Evolutionary conservation across 2,329 filamentous ascomycete species (phyloP), one percentile per base, ranked within the genome.

Genomic region (Exophiala phaeomuriformis): DNA sequence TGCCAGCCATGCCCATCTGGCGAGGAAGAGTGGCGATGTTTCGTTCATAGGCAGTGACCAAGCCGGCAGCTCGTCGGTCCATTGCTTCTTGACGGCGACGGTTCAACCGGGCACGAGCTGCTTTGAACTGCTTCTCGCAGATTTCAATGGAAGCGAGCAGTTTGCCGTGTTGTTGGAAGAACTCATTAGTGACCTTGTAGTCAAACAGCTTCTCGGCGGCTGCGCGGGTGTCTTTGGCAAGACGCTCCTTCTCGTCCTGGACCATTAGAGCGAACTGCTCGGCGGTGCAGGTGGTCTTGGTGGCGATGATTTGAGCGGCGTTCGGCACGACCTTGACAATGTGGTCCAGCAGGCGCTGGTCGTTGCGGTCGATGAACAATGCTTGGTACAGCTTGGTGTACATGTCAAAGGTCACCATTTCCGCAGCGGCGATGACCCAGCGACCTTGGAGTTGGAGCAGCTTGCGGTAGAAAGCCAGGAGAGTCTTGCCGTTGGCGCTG

Each of bases 1-100:
- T 41, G 35, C 54, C 52, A 7, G n/a, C 40, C 42, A 44, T 59
- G 30, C 57, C 57, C 49, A 59, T 56, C 44, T 59, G 57, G 33
- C 52, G 45, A 19, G 7, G n/a, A 33, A 49, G 8, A 3, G n/a
- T 35, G 27, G 33, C 40, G 4, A 10, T n/a, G 32, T 56, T 59
- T 27, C 42, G 36, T 27, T 35, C 46, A 9, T 36, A 46, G 19
- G 51, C 48, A 27, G 43, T 33, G 12, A 28, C 29, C 8, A 43
- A 8, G 5, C 29, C 32, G 8, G 49, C 49, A 6, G 42, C 30
- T 28, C 47, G 49, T 35, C 39, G 27, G 5, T 45, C 7, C 5
- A 6, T 10, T 7, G 30, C 30, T 29, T 53, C 45, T n/a, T 19
- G 33, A 30, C 43, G 43, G 46, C 49, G 51, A 42, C 41, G 36